These are phyloP conservation scores for Eleusine indica DNA, from an alignment of 176 grass and related monocot species.

Conservation along the genomic window DNA sequence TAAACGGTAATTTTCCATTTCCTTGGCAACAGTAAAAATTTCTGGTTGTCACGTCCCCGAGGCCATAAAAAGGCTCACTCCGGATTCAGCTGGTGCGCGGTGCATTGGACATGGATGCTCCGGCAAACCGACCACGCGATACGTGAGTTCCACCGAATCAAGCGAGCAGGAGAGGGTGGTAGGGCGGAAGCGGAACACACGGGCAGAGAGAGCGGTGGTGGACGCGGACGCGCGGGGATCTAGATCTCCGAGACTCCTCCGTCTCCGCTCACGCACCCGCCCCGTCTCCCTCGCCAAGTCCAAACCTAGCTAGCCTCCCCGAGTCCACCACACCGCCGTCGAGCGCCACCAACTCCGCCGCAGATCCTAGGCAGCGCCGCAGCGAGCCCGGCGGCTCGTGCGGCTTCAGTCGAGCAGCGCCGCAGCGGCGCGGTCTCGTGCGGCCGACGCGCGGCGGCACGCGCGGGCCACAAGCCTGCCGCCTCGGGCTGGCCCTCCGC, in stretches of 20 bases:
- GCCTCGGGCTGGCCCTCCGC: too few relatives aligned
- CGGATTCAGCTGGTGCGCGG: not conserved
- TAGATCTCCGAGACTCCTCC: constrained; percentile 16
- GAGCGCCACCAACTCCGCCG: not conserved
- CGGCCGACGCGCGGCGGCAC: too few relatives aligned
- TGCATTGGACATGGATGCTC: constrained; percentile 15
- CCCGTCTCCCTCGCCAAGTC: constrained; percentile 4
- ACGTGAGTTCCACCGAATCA: constrained; percentile 33
- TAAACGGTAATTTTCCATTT: not conserved
- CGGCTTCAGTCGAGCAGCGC: not conserved
- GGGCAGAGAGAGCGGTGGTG: not conserved
- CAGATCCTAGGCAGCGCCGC: not conserved
- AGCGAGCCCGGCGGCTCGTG: not conserved
- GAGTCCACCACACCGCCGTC: constrained; percentile 23
- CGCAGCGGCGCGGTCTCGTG: too few relatives aligned
- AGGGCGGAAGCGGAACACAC: constrained; percentile 7
- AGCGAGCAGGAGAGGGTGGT: too few relatives aligned
- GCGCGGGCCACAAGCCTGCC: not conserved
- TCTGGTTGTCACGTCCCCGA: not conserved
- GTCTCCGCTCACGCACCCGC: not conserved
- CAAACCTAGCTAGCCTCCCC: constrained; percentile 6
- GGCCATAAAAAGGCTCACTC: not conserved
- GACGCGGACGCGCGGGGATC: constrained; percentile 22
- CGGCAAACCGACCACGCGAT: constrained; percentile 25
- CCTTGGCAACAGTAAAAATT: not conserved